Evolutionary conservation across 2,329 filamentous ascomycete species (phyloP).

Genomic region (Cladosporium sp.): DNA sequence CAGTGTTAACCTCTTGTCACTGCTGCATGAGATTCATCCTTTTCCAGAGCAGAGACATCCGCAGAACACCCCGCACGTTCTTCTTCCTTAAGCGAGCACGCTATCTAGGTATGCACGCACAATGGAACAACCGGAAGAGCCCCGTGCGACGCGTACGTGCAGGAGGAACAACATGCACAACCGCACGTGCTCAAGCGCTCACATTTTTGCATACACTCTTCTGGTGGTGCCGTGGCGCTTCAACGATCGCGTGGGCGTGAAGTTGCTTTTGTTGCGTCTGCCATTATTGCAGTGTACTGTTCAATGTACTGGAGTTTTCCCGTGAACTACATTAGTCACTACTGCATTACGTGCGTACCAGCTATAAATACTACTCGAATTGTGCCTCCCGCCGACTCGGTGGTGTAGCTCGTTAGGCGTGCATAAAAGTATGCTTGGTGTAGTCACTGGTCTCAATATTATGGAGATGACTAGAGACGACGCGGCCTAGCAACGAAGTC

Average conservation of each 20-base stretch:
- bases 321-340: background rate
- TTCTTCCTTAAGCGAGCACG: background rate
- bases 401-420: background rate
- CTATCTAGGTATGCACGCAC: background rate
- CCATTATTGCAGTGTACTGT: background rate
- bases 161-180: background rate
- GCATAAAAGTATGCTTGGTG: background rate
- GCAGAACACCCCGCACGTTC: background rate
- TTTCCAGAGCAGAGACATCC: background rate
- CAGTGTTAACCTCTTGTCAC: background rate
- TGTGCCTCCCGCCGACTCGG: background rate
- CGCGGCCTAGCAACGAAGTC: background rate
- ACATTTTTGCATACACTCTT: background rate
- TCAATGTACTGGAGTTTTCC: background rate
- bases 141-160: background rate
- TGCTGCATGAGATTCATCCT: background rate
- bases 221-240: background rate
- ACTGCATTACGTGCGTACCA: background rate
- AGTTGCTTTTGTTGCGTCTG: background rate
- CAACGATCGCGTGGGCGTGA: background rate
- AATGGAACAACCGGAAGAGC: background rate
- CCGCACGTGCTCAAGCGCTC: background rate
- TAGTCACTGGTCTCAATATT: background rate
- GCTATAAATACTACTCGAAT: background rate
- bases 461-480: background rate